A percentile compares a stretch with the other conserved stretches of the same genome.
phyloP scores from a whole-genome alignment of 306 rosid species.

The Elaeagnus macrophylla region DNA sequence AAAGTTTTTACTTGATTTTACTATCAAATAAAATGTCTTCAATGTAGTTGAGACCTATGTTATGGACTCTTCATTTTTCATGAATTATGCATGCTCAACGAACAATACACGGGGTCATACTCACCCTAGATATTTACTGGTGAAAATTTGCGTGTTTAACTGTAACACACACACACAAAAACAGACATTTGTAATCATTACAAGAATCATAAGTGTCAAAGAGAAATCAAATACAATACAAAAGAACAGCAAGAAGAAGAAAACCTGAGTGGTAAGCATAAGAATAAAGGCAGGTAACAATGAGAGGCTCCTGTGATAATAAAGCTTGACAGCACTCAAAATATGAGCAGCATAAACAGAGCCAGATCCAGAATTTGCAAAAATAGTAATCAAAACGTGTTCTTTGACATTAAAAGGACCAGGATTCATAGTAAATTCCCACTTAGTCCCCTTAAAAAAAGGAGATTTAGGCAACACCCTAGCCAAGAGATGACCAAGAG shows the following conservation, averaged over 20 bases:
- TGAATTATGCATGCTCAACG: too few relatives aligned
- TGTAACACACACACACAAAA: too few relatives aligned
- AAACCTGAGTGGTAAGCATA: conserved; percentile 86
- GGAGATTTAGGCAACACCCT: conserved; percentile 36
- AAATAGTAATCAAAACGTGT: conserved; percentile 78
- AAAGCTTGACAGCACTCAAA: conserved; percentile 66
- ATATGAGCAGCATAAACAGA: conserved; percentile 64
- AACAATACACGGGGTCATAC: too few relatives aligned
- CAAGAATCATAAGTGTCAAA: too few relatives aligned
- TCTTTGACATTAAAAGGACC: conserved; percentile 86
- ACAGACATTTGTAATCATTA: too few relatives aligned
- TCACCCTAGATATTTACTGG: too few relatives aligned
- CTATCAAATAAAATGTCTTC: too few relatives aligned
- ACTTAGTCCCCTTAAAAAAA: conserved; percentile 39
- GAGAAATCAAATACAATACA: not conserved
- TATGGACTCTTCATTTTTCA: too few relatives aligned
- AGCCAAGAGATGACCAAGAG: conserved; percentile 77
- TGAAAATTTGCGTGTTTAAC: too few relatives aligned
- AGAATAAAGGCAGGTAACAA: conserved; percentile 58
- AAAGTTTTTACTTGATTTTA: too few relatives aligned
- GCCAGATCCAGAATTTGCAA: conserved; percentile 76
- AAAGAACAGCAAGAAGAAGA: not conserved
- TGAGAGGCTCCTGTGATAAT: conserved; percentile 43
- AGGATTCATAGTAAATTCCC: conserved; percentile 60
- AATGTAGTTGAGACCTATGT: too few relatives aligned